A percentile compares a stretch with the other conserved stretches of the same genome.
Evolutionary conservation across 2,329 filamentous ascomycete species (phyloP).

Genomic region (Drechslerella coelobrocha): DNA sequence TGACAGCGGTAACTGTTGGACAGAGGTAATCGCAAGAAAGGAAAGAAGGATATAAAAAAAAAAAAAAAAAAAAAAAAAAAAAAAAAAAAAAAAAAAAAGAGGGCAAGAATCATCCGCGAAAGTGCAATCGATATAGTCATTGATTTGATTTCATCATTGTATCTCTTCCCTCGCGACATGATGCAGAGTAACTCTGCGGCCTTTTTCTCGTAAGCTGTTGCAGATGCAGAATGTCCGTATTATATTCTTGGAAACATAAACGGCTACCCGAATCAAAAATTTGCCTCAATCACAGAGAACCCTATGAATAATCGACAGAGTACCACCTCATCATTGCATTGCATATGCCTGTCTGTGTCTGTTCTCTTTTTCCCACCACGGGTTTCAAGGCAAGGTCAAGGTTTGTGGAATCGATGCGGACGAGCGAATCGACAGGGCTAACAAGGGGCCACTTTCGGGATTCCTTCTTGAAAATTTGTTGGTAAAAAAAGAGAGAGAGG

Average conservation of each 20-base stretch:
- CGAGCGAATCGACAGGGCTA: slow-evolving; percentile 26
- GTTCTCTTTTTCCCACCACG: background rate
- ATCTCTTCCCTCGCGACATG: background rate
- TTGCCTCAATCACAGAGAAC: slow-evolving; percentile 50
- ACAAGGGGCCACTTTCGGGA: slow-evolving; percentile 8
- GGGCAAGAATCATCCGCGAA: background rate
- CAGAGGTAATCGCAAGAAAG: background rate
- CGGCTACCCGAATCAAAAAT: slow-evolving; percentile 14
- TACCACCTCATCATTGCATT: slow-evolving; percentile 27
- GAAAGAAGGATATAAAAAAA: too few species aligned
- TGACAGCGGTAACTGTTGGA: background rate
- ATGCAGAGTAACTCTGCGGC: slow-evolving; percentile 3
- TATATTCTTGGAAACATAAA: background rate
- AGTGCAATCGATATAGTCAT: background rate
- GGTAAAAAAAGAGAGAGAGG: too few species aligned
- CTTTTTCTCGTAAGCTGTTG: background rate
- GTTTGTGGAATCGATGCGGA: slow-evolving; percentile 25
- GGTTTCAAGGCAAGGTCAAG: slow-evolving; percentile 24
- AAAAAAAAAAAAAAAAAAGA: too few species aligned
- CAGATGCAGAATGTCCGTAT: background rate
- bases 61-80: too few species aligned
- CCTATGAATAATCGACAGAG: slow-evolving; percentile 14
- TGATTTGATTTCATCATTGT: background rate
- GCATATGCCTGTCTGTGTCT: background rate
- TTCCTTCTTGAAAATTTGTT: slow-evolving; percentile 7